Base-by-base conservation (phyloP, 2,329 filamentous ascomycete genomes). In the Aspergillus sojae region DNA sequence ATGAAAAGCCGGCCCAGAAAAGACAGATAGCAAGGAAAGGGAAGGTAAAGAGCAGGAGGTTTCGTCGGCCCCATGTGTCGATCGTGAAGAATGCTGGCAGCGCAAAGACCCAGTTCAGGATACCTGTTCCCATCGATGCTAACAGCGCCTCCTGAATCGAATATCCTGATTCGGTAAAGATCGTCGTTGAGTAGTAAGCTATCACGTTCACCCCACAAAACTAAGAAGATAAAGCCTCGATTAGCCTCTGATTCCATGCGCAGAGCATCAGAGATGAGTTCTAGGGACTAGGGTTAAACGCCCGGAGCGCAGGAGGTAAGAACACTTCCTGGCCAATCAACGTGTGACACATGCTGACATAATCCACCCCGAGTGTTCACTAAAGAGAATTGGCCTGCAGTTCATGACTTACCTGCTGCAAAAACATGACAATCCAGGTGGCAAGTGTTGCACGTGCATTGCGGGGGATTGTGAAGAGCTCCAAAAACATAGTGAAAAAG, bases 61-160 rank as follows among this genome's bases (percentile, higher is more conserved):
- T 88, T 5, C 88, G 82, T 2, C 89, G 83, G 6, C 88, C 89
- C 68, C 86, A 90, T 0, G 84, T 88, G 71, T 91, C 88, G 59
- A 90, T 90, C 0, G 87, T 89, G 69, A 87, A 86, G 60, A 90
- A 81, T 1, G 87, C 87, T 0, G 87, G 86, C 11, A 89, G 75
- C 0, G 88, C 87, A 67, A 89, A 90, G 28, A 90, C 75, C 78
- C 85, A 90, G 71, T 90, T 90, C 71, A 90, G 81, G 62, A 89
- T 82, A 2, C 88, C 88, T 57, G 86, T 89, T 0, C 88, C 88
- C 64, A 90, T 83, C 0, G 87, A 89, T 0, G 86, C 86, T 6
- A 83, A 77, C 2, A 91, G 80, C 1, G 88, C 86, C 5, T 76
- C 74, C 5, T 83, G 79, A 30, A 82, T 78, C 11, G 75, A 76